Evolutionary conservation across 169 alveolate species (phyloP), one percentile per base, ranked within the genome.

Genomic region (Plasmodium ovale): DNA sequence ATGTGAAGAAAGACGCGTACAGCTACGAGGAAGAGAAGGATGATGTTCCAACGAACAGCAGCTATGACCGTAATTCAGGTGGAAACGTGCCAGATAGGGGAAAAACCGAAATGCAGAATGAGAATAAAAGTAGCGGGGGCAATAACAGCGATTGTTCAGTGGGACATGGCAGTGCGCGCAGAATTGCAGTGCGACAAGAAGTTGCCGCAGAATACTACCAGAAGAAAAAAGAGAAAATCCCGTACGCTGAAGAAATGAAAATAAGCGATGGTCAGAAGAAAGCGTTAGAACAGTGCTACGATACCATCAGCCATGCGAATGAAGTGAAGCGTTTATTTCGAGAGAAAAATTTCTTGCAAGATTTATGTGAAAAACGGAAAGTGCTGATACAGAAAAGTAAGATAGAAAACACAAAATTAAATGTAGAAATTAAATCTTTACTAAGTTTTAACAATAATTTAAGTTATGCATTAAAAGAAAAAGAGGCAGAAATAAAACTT

Each of bases 281-380:
- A 31, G 56, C 72, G 7, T 49, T 69, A 27, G 74, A 68, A 5
- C 56, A 68, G 27, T 39, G 54, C 21, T 54, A 16, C 31, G 42
- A 68, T 44, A 69, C 6, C 6, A 67, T 56, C 39, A 53, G 39
- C 14, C 54, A 84, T 69, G 23, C 69, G 1, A 67, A 84, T 56
- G 72, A 84, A 39, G 37, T 84, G 10, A 68, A 67, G 37, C 59
- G 72, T 21, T 59, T 84, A 42, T 84, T 54, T 68, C 37, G 51
- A 35, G 91, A 84, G 42, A 84, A 67, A 16, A 33, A 54, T 25
- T 67, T 68, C 33, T 54, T 84, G 9, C 73, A 67, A 27, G 91
- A 84, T 35, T 54, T 84, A 62, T 84, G 91, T 84, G 91, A 84
- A 84, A 84, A 84, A 70, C 19, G 91, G 68, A 84, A 69, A 70